A percentile compares a stretch with the other conserved stretches of the same genome.
Evolutionary conservation across 805 yeast genomes (phyloP).

Genomic region (Lachancea nothofagi): DNA sequence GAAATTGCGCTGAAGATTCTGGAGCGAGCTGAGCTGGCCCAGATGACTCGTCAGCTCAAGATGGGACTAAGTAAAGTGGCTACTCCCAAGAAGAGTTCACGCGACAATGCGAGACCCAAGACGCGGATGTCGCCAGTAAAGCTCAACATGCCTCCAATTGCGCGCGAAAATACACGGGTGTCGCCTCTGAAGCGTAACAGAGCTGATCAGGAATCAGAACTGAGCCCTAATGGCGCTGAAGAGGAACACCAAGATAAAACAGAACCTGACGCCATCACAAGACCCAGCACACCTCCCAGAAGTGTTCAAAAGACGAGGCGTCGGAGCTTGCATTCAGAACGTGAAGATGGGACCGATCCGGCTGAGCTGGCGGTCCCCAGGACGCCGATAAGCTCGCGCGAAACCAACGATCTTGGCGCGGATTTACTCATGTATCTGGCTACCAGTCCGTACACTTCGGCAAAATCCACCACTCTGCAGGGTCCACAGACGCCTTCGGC

Average conservation of each 20-base stretch:
- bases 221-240: constrained; percentile 10
- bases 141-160: constrained; percentile 3
- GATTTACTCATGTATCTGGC: constrained; percentile 35
- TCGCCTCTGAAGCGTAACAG: constrained; percentile 9
- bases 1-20: constrained; percentile 30
- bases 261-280: background rate
- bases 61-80: constrained; percentile 30
- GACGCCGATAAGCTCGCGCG: constrained; percentile 11
- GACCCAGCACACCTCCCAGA: constrained; percentile 14
- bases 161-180: constrained; percentile 1
- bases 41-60: constrained; percentile 33
- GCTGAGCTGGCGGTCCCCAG: constrained; percentile 16
- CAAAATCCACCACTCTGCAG: constrained; percentile 4
- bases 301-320: constrained; percentile 3
- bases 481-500: constrained; percentile 7
- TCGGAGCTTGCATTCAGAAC: background rate
- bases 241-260: background rate
- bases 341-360: constrained; percentile 7
- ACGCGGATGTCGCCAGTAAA: constrained; percentile 16
- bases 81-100: constrained; percentile 15
- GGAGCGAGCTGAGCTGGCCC: constrained; percentile 34
- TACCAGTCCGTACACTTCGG: constrained; percentile 29
- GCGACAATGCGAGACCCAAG: constrained; percentile 5
- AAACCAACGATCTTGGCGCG: constrained; percentile 30
- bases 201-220: background rate